Percentiles rank a stretch among this genome's conserved stretches.
Evolutionary conservation across 1,284 basidiomycete genomes (phyloP).

Genomic region (Rhodotorula sp.): DNA sequence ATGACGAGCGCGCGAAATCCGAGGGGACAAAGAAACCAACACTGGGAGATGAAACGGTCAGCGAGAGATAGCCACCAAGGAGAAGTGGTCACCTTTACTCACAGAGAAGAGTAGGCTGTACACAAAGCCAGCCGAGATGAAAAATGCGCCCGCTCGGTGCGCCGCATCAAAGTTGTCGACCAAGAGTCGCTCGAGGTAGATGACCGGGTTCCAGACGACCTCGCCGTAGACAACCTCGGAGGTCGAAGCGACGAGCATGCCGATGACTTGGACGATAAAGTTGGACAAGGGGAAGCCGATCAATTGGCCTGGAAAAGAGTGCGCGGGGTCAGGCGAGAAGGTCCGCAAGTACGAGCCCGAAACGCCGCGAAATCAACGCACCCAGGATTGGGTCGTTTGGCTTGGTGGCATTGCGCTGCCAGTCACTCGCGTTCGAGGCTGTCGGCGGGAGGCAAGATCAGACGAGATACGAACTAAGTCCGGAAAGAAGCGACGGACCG

Average conservation of each 20-base stretch:
- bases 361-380: not conserved
- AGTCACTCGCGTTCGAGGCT: conserved; percentile 27
- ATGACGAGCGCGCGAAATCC: too few relatives aligned
- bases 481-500: not conserved
- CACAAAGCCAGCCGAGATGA: conserved; percentile 23
- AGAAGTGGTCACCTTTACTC: conserved; percentile 8
- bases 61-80: not conserved
- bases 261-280: conserved; percentile 16
- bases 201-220: conserved; percentile 29
- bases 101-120: conserved; percentile 44
- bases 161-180: conserved; percentile 16
- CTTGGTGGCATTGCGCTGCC: conserved; percentile 21
- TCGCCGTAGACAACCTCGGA: conserved; percentile 14
- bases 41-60: too few relatives aligned
- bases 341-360: not conserved
- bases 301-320: conserved; percentile 31
- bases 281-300: conserved; percentile 31
- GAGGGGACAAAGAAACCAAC: too few relatives aligned
- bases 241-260: conserved; percentile 27
- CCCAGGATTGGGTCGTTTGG: conserved; percentile 21
- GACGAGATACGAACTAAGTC: not conserved
- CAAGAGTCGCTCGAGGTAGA: conserved; percentile 13
- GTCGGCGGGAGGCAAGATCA: not conserved
- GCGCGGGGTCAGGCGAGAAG: too few relatives aligned
- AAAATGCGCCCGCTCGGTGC: conserved; percentile 23